phyloP scores from a whole-genome alignment of 2,329 filamentous ascomycete species.

The Aspergillus ruber region DNA sequence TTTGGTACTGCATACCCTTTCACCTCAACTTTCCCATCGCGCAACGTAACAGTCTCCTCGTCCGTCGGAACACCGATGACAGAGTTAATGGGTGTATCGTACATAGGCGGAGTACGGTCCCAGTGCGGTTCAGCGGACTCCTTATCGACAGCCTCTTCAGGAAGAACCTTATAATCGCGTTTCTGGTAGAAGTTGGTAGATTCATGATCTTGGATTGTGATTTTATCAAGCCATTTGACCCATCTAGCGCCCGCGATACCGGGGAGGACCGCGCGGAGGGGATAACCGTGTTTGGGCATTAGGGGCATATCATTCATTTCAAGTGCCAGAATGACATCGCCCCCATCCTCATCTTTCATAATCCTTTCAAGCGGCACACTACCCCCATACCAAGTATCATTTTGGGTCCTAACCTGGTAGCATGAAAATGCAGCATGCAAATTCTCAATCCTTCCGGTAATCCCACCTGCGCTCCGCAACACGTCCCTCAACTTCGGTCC shows the following conservation, averaged over 20 bases:
- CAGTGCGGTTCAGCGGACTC: slow-evolving; percentile 50
- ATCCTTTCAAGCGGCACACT: slow-evolving; percentile 47
- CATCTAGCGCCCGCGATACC: slow-evolving; percentile 49
- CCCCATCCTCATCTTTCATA: slow-evolving; percentile 34
- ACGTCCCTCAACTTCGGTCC: slow-evolving; percentile 50
- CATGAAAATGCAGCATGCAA: slow-evolving; percentile 52
- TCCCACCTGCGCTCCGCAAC: slow-evolving; percentile 39
- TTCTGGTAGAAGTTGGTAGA: slow-evolving; percentile 53
- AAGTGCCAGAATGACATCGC: slow-evolving; percentile 44
- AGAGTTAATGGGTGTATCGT: slow-evolving; percentile 53
- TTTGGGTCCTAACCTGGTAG: slow-evolving; percentile 46
- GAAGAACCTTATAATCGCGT: slow-evolving; percentile 55
- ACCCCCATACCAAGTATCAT: slow-evolving; percentile 54
- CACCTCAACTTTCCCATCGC: slow-evolving; percentile 38
- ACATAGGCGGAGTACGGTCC: slow-evolving; percentile 44
- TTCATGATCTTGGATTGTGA: slow-evolving; percentile 47
- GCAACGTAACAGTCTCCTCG: slow-evolving; percentile 34
- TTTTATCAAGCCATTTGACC: slow-evolving; percentile 52
- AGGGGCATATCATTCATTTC: slow-evolving; percentile 48
- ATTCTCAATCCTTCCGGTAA: slow-evolving; percentile 22
- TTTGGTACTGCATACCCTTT: slow-evolving; percentile 52
- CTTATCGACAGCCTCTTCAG: slow-evolving; percentile 44
- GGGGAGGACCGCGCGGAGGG: slow-evolving; percentile 47
- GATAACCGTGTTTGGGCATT: slow-evolving; percentile 45
- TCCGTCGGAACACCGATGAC: slow-evolving; percentile 46